Base-by-base conservation (phyloP, 2,329 filamentous ascomycete species). In the Paecilomyces formosus region DNA sequence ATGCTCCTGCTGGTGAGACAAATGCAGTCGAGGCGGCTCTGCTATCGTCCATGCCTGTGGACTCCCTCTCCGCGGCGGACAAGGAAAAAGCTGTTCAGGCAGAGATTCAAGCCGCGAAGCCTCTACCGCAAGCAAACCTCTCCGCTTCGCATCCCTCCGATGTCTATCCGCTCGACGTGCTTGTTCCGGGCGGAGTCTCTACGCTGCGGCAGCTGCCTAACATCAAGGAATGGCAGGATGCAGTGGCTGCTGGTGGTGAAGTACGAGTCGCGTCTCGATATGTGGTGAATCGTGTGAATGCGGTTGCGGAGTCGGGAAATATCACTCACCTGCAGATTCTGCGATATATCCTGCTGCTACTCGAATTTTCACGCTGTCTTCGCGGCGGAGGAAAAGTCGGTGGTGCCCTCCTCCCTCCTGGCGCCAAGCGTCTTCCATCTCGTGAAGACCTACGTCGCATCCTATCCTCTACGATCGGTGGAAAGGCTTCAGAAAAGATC, bases 81-180 rank as follows among this genome's bases (percentile, higher is more conserved):
- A 62, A 67, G 60, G 74, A 73, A 59, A 63, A 70, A 2, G 66
- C 67, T 33, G 64, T 76, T 31, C 73, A 78, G 62, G 72, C 74
- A 53, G 70, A 75, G 61, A 72, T 78, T 39, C 76, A 78, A 68
- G 76, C 74, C 54, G 71, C 72, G 58, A 80, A 80, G 62, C 78
- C 78, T 12, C 62, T 78, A 26, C 78, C 78, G 1, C 68, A 65
- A 3, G 69, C 77, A 9, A 73, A 80, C 65, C 64, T 79, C 30
- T 64, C 68, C 22, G 76, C 77, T 13, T 69, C 70, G 26, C 74
- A 77, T 55, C 78, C 78, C 9, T 67, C 70, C 2, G 73, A 79
- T 30, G 77, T 79, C n/a, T 81, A 81, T 64, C 63, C 74, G 3
- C 61, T 79, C 58, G 72, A 75, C 12, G 62, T 63, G 7, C 70